Evolutionary conservation across 2,329 filamentous ascomycete genomes (phyloP), one percentile per base, ranked within the genome.

Genomic region (Paecilomyces dactylethromorphus): DNA sequence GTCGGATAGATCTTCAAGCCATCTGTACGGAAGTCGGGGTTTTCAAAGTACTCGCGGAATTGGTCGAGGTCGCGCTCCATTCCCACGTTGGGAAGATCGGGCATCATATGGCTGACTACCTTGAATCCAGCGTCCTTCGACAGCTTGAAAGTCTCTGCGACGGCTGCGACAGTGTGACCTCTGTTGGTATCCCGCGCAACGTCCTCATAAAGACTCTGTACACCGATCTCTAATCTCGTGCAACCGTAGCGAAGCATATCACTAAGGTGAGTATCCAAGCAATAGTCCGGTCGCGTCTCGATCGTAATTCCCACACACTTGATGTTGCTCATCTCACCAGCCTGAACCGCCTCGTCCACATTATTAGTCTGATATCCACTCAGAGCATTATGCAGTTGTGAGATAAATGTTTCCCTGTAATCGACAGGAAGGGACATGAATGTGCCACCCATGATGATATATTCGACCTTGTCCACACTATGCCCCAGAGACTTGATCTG

Each of bases 41-140:
- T 97, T 71, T 96, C 92, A 68, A 99, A 99, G 74, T 99, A 99
- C 72, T 99, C 95, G 63, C 91, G 85, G 76, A 99, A 99, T 68
- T 99, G 94, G 70, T 96, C 92, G 51, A 99, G 81, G 71, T 99
- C 94, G 68, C 94, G 88, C 77, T 99, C 95, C 90, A 97, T 96
- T 58, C 94, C 94, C 2, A 99, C 94, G 68, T 99, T 99, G 3
- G 94, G 94, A 54, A 99, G 78, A 72, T 99, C 94, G 1, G 94
- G 94, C 94, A 99, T 99, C 94, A 99, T 99, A 77, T 99, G 94
- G 65, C 91, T 96, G 62, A 99, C 94, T 0, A 99, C 94, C 75
- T 99, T 99, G 83, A 96, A 99, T 0, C 94, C 94, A 5, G 95
- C 92, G 74, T 99, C 95, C 76, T 99, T 99, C 63, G 94, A 87